Evolutionary conservation across 2,329 filamentous ascomycete species (phyloP).

Genomic region (Dactylonectria estremocensis): DNA sequence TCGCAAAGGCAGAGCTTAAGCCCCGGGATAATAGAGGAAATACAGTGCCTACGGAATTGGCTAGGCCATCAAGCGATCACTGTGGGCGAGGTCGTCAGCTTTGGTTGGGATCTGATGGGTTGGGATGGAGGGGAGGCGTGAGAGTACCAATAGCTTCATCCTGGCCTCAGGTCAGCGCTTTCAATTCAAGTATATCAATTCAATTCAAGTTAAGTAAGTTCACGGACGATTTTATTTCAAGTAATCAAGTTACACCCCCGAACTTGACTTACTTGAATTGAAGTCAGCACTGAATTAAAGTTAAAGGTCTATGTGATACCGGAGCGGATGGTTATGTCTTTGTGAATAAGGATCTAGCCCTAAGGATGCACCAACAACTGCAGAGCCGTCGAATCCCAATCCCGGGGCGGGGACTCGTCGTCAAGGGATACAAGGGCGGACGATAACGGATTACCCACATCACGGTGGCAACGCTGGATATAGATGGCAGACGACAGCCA

Average conservation of each 20-base stretch:
- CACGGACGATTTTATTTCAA: not conserved
- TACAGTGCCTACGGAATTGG: not conserved
- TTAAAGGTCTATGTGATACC: no score
- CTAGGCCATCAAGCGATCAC: not conserved
- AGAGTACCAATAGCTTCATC: constrained; percentile 1
- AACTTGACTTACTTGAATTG: not conserved
- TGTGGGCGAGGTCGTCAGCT: not conserved
- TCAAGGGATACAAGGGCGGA: no score
- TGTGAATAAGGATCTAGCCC: no score
- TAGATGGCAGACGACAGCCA: no score
- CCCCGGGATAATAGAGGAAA: not conserved
- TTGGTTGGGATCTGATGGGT: not conserved
- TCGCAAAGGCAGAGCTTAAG: not conserved
- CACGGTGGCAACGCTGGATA: no score
- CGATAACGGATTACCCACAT: no score
- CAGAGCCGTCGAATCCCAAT: no score
- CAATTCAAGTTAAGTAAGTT: not conserved
- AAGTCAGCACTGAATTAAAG: not conserved
- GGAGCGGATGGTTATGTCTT: no score
- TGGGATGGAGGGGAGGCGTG: not conserved
- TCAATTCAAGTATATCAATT: constrained; percentile 2
- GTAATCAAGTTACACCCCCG: not conserved
- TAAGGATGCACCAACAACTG: no score
- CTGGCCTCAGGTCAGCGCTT: not conserved
- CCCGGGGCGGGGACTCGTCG: no score